Evolutionary conservation across 805 yeast genomes (phyloP).

Genomic region (Torulaspora delbrueckii): DNA sequence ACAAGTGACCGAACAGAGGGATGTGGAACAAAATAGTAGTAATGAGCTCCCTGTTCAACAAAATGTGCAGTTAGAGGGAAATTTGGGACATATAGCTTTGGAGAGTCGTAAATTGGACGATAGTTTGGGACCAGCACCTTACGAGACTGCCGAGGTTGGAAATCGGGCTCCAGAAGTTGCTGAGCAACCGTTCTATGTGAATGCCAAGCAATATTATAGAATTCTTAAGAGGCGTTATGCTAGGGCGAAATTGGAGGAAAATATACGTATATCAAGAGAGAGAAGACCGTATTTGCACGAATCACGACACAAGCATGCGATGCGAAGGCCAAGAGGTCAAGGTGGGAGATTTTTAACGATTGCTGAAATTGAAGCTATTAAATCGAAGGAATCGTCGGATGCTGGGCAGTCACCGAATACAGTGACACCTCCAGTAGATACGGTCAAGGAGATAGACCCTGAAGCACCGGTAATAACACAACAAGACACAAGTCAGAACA

Average conservation of each 20-base stretch:
- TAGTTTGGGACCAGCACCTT: neutral
- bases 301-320: slow-evolving; percentile 96
- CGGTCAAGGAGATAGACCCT: neutral
- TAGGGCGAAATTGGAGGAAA: slow-evolving; percentile 87
- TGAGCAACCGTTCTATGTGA: slow-evolving; percentile 95
- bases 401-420: slow-evolving; percentile 5
- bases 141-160: slow-evolving; percentile 1
- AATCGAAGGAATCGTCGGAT: slow-evolving; percentile 30
- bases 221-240: slow-evolving; percentile 90
- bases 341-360: slow-evolving; percentile 97
- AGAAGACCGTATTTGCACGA: slow-evolving; percentile 94
- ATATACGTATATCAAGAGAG: slow-evolving; percentile 78
- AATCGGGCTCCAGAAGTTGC: slow-evolving; percentile 23
- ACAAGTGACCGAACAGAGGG: neutral
- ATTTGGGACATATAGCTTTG: neutral
- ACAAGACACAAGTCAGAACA: slow-evolving; percentile 12
- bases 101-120: neutral
- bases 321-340: slow-evolving; percentile 98
- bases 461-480: slow-evolving; percentile 10
- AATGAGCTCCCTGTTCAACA: neutral
- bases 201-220: slow-evolving; percentile 96
- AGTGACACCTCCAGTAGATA: slow-evolving; percentile 1
- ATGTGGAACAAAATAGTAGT: neutral
- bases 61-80: neutral
- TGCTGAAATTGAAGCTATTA: slow-evolving; percentile 65